Conservation (phyloP, 306 rosid species). For the Comarum palustre region DNA sequence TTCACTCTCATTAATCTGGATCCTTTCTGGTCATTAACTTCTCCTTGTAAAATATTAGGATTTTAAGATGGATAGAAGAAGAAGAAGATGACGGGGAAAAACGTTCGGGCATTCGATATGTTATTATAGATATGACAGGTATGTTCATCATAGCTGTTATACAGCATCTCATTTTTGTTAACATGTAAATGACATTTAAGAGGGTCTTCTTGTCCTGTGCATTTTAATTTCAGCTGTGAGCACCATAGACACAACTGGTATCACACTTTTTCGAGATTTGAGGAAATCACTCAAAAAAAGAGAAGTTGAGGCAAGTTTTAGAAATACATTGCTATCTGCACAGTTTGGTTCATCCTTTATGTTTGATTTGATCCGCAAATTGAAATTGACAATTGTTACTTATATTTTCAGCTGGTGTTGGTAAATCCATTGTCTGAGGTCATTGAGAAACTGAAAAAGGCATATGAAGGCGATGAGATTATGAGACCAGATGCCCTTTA, state of each 20-base stretch:
- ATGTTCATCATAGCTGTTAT: background rate
- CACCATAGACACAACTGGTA: conserved; percentile 83
- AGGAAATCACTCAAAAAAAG: conserved; percentile 49
- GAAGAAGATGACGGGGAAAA: conserved; percentile 51
- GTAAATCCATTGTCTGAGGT: conserved; percentile 94
- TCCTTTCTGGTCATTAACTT: background rate
- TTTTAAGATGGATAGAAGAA: conserved; percentile 85
- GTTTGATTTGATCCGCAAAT: background rate
- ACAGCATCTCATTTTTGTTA: background rate
- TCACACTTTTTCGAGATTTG: conserved; percentile 60
- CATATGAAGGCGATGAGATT: conserved; percentile 44
- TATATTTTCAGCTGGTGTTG: conserved; percentile 56
- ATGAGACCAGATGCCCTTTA: conserved; percentile 46
- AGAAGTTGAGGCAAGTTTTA: conserved; percentile 52
- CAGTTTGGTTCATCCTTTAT: background rate
- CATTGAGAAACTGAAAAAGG: conserved; percentile 53
- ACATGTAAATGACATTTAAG: background rate
- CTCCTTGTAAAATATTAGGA: conserved; percentile 39
- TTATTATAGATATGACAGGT: conserved; percentile 84
- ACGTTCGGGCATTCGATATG: conserved; percentile 40
- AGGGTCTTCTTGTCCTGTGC: background rate
- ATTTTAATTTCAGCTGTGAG: conserved; percentile 66
- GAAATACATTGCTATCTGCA: background rate
- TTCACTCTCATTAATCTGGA: background rate
- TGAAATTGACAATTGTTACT: background rate